phyloP scores from a whole-genome alignment of 257 asterid species.

The Solanum pinnatisectum region DNA sequence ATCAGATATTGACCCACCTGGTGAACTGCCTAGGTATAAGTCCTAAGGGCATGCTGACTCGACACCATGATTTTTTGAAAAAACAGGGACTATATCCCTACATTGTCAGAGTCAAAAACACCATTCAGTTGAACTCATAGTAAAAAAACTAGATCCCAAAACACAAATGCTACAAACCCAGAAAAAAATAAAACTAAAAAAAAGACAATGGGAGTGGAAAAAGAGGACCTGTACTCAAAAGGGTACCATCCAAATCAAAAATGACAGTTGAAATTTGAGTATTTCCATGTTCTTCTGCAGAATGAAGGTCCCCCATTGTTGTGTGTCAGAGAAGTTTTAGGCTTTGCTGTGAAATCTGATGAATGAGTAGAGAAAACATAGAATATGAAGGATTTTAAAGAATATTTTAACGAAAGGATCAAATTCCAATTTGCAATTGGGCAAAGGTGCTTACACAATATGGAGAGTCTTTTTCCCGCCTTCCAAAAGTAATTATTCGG shows the following conservation, averaged over 20 bases:
- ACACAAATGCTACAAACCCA: not conserved
- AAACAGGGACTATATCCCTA: not conserved
- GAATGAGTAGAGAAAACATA: not conserved
- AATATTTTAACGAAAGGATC: not conserved
- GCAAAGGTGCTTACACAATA: not conserved
- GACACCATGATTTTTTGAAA: not conserved
- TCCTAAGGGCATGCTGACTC: not conserved
- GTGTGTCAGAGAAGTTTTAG: not conserved
- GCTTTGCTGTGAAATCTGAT: not conserved
- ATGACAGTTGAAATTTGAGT: constrained; percentile 46
- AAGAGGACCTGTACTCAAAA: constrained; percentile 56
- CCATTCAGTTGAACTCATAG: not conserved
- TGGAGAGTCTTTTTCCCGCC: not conserved
- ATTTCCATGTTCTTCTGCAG: not conserved
- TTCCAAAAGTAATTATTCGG: not conserved
- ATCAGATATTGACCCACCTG: no score
- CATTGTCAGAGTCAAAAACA: not conserved
- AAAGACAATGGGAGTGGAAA: not conserved
- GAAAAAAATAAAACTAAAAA: not conserved
- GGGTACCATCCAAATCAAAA: constrained; percentile 91
- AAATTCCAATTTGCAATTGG: constrained; percentile 19
- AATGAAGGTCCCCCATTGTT: not conserved
- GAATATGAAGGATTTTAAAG: not conserved
- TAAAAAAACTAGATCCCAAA: not conserved
- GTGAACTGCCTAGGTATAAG: no score